A percentile compares a stretch with the other conserved stretches of the same genome.
Evolutionary conservation across 768 basidiomycete species (phyloP).

Genomic region (Tylopilus vinaceipallidus): DNA sequence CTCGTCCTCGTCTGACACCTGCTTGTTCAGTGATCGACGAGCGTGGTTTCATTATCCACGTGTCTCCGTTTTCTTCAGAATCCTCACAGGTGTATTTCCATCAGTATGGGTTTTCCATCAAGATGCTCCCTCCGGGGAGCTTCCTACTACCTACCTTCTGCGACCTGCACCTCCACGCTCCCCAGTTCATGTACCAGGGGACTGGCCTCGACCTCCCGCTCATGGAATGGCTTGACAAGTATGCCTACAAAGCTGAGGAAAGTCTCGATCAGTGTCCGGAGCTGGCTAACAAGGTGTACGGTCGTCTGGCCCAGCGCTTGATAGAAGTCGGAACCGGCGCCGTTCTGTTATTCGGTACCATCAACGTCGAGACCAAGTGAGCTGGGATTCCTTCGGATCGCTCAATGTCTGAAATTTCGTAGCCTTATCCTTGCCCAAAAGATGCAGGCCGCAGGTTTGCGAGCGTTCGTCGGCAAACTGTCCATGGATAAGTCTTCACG

Average conservation of each 20-base stretch:
- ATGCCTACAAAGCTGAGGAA: constrained; percentile 82
- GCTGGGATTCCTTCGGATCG: constrained; percentile 18
- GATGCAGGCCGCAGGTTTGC: constrained; percentile 69
- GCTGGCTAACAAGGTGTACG: constrained; percentile 69
- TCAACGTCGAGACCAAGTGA: constrained; percentile 80
- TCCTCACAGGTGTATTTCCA: constrained; percentile 36
- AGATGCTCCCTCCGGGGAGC: constrained; percentile 46
- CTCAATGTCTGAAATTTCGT: background rate
- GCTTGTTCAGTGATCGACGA: constrained; percentile 30
- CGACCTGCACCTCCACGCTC: constrained; percentile 85
- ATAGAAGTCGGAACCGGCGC: constrained; percentile 74
- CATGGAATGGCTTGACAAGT: constrained; percentile 80
- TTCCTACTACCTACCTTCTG: constrained; percentile 80
- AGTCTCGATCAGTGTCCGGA: constrained; percentile 57
- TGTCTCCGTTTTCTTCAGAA: constrained; percentile 38
- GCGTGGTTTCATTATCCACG: constrained; percentile 50
- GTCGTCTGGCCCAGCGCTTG: constrained; percentile 61
- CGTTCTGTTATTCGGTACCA: constrained; percentile 80
- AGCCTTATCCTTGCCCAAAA: constrained; percentile 77
- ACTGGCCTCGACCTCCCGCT: constrained; percentile 82
- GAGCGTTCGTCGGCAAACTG: constrained; percentile 86
- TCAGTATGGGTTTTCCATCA: constrained; percentile 11
- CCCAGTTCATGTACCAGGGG: constrained; percentile 87
- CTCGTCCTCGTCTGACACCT: constrained; percentile 1
- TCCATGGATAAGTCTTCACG: constrained; percentile 84